A percentile compares a stretch with the other conserved stretches of the same genome.
Evolutionary conservation across 2,329 filamentous ascomycete species (phyloP).

Genomic region (Septoria linicola): DNA sequence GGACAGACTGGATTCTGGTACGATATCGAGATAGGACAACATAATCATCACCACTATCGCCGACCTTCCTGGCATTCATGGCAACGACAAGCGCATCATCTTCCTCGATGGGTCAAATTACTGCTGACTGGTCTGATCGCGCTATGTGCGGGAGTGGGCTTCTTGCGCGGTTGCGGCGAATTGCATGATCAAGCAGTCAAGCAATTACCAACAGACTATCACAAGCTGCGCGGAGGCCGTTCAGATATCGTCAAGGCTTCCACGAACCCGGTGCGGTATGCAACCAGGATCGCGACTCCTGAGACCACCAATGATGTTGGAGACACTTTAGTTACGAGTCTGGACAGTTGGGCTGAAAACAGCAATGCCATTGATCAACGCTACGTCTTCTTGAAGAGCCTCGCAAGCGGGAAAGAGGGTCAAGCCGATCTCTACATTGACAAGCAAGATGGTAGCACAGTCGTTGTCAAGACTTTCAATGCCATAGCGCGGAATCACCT

Average conservation of each 20-base stretch:
- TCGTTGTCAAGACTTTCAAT: conserved; percentile 23
- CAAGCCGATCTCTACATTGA: conserved; percentile 21
- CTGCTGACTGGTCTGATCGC: conserved; percentile 1
- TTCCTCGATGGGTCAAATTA: conserved; percentile 12
- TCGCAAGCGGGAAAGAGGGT: conserved; percentile 24
- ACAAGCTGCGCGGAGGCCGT: neutral
- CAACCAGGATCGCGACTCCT: neutral
- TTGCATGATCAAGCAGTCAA: conserved; percentile 22
- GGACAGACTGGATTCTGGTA: conserved; percentile 8
- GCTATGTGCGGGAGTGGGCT: conserved; percentile 11
- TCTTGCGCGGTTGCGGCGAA: conserved; percentile 15
- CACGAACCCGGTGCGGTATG: conserved; percentile 12
- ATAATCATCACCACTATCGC: conserved; percentile 5
- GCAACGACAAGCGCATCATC: conserved; percentile 5
- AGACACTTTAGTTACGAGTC: no score
- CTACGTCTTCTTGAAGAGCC: conserved; percentile 16
- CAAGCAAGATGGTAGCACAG: conserved; percentile 4
- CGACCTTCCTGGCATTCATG: conserved; percentile 10
- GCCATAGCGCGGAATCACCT: conserved; percentile 14
- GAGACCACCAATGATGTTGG: neutral
- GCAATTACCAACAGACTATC: conserved; percentile 19
- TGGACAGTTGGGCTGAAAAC: neutral
- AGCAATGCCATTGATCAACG: conserved; percentile 24
- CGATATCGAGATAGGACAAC: conserved; percentile 6
- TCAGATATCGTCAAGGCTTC: neutral